A percentile compares a stretch with the other conserved stretches of the same genome.
These are phyloP conservation scores for Oryza australiensis DNA, from an alignment of 176 grass and related monocot genomes.

Conservation along the genomic window DNA sequence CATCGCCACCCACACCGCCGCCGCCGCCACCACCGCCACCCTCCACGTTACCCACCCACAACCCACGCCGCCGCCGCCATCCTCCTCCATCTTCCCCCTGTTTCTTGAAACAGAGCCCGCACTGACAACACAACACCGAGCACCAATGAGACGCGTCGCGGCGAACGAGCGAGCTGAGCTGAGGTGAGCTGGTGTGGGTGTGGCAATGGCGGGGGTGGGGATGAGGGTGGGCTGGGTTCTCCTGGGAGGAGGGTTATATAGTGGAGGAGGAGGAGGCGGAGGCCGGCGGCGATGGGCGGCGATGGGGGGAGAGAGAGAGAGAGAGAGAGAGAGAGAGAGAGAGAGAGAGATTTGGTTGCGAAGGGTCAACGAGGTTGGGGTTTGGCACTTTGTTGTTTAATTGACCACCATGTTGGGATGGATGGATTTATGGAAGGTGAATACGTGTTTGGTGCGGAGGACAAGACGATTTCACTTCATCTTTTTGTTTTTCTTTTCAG, in stretches of 20 bases:
- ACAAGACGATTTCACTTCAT: background rate
- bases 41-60: slow-evolving; percentile 46
- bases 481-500: background rate
- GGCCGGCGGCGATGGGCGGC: slow-evolving; percentile 48
- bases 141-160: background rate
- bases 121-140: background rate
- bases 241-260: slow-evolving; percentile 57
- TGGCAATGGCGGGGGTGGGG: slow-evolving; percentile 18
- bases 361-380: slow-evolving; percentile 58
- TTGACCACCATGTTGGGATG: slow-evolving; percentile 43
- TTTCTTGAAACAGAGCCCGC: slow-evolving; percentile 27
- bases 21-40: background rate
- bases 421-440: background rate
- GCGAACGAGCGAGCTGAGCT: slow-evolving; percentile 8
- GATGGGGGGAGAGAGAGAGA: background rate
- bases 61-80: slow-evolving; percentile 7
- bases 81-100: slow-evolving; percentile 32
- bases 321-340: slow-evolving; percentile 12
- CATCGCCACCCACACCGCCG: slow-evolving; percentile 43
- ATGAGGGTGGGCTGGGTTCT: too few species aligned
- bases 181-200: background rate
- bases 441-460: background rate
- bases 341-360: background rate
- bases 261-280: slow-evolving; percentile 14
- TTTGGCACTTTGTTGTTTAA: slow-evolving; percentile 37